These are phyloP conservation scores for Conoideocrella luteorostrata DNA, from an alignment of 2,329 filamentous ascomycete genomes.

Conservation along the genomic window DNA sequence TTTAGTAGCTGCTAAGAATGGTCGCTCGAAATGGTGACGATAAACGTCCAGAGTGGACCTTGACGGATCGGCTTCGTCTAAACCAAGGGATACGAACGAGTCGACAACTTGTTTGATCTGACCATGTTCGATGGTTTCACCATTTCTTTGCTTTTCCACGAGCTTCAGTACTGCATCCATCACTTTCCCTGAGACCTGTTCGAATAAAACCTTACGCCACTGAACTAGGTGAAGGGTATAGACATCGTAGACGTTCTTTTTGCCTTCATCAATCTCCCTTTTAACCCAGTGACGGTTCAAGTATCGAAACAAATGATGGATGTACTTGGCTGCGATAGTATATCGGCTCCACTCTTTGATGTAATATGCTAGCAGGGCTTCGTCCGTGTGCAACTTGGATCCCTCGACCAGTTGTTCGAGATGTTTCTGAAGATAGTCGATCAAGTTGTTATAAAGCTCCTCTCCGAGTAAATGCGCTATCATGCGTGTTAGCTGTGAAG, in stretches of 20 bases:
- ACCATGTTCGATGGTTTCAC: conserved; percentile 93
- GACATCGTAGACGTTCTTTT: conserved; percentile 96
- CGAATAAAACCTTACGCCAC: conserved; percentile 90
- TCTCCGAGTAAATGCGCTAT: conserved; percentile 89
- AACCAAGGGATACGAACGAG: conserved; percentile 88
- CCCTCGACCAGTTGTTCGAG: conserved; percentile 63
- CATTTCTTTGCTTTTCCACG: conserved; percentile 94
- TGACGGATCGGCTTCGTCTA: conserved; percentile 86
- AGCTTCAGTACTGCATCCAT: conserved; percentile 94
- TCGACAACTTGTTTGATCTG: conserved; percentile 98
- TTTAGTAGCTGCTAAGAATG: conserved; percentile 80
- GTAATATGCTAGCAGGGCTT: conserved; percentile 85
- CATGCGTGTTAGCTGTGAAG: too few species aligned
- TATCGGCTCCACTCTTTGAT: conserved; percentile 96
- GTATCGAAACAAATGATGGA: conserved; percentile 94
- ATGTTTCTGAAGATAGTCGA: conserved; percentile 74
- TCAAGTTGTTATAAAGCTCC: conserved; percentile 89
- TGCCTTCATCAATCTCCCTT: conserved; percentile 96
- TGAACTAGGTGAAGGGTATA: conserved; percentile 94
- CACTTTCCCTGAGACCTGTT: conserved; percentile 74
- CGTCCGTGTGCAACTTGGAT: conserved; percentile 77
- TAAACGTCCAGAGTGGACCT: conserved; percentile 97
- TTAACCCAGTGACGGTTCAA: conserved; percentile 99
- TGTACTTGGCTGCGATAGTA: conserved; percentile 92
- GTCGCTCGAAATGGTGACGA: conserved; percentile 82